phyloP scores from a whole-genome alignment of 2,329 filamentous ascomycete genomes.

The Aureobasidium sp. region DNA sequence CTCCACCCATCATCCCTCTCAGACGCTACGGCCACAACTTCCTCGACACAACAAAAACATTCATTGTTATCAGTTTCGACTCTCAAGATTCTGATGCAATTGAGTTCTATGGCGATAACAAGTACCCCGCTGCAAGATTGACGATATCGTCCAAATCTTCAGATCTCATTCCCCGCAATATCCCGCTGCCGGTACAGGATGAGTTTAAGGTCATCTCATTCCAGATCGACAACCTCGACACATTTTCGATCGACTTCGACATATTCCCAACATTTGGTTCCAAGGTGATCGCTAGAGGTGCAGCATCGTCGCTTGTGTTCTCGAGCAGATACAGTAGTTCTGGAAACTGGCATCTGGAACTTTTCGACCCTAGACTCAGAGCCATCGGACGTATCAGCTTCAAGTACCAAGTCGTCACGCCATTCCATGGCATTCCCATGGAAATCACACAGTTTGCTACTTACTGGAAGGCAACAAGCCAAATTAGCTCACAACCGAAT shows the following conservation, averaged over 20 bases:
- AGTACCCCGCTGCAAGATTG: slow-evolving; percentile 87
- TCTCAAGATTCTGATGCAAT: slow-evolving; percentile 65
- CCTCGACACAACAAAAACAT: slow-evolving; percentile 84
- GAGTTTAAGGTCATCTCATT: slow-evolving; percentile 90
- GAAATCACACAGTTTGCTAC: slow-evolving; percentile 98
- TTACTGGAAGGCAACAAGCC: slow-evolving; percentile 98
- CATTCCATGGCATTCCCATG: slow-evolving; percentile 81
- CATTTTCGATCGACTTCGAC: slow-evolving; percentile 93
- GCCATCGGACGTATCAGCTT: slow-evolving; percentile 93
- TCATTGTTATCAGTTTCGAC: slow-evolving; percentile 86
- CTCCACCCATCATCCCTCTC: slow-evolving; percentile 90
- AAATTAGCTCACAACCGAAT: slow-evolving; percentile 75
- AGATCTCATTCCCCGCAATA: slow-evolving; percentile 91
- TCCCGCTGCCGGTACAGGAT: slow-evolving; percentile 92
- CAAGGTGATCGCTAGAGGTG: slow-evolving; percentile 93
- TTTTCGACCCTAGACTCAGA: slow-evolving; percentile 85
- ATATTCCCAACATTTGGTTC: slow-evolving; percentile 96
- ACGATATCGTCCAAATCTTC: slow-evolving; percentile 96
- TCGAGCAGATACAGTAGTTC: slow-evolving; percentile 64
- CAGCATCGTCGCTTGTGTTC: slow-evolving; percentile 83
- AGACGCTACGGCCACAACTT: slow-evolving; percentile 97
- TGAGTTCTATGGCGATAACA: slow-evolving; percentile 92
- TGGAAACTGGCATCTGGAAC: slow-evolving; percentile 71
- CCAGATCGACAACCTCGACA: slow-evolving; percentile 87
- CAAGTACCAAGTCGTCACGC: slow-evolving; percentile 92